Evolutionary conservation across 805 yeast species (phyloP).

Genomic region (Sugiyamaella mastotermitis): DNA sequence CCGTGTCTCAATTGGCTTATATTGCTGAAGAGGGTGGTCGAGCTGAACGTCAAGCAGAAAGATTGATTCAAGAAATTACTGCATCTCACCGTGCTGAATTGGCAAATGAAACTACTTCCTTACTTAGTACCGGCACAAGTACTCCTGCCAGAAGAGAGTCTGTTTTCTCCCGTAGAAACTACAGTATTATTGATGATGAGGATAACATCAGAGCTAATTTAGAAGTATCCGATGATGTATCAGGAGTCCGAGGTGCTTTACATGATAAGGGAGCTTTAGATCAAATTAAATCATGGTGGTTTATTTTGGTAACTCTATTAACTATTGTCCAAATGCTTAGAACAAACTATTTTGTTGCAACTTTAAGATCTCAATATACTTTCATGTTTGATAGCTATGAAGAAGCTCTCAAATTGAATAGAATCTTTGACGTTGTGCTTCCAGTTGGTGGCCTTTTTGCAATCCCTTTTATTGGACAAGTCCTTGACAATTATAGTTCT

Average conservation of each 20-base stretch:
- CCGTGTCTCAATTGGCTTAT: constrained; percentile 43
- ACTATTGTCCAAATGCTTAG: constrained; percentile 87
- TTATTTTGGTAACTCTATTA: constrained; percentile 66
- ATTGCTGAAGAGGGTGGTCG: constrained; percentile 1
- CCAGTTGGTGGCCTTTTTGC: constrained; percentile 86
- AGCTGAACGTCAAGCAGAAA: too few relatives aligned
- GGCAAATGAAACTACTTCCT: too few relatives aligned
- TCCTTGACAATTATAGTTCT: constrained; percentile 69
- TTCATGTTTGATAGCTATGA: too few relatives aligned
- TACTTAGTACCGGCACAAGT: too few relatives aligned
- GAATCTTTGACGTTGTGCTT: constrained; percentile 79
- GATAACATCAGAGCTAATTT: constrained; percentile 4
- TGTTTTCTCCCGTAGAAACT: too few relatives aligned
- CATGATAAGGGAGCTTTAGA: constrained; percentile 51
- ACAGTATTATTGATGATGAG: too few relatives aligned
- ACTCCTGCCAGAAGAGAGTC: too few relatives aligned
- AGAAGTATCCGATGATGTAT: constrained; percentile 20
- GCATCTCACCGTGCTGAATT: too few relatives aligned
- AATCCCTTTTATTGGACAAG: constrained; percentile 78
- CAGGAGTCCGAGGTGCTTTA: constrained; percentile 69
- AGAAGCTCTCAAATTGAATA: constrained; percentile 60
- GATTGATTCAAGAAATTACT: too few relatives aligned
- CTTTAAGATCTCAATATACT: constrained; percentile 68
- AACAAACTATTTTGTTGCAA: constrained; percentile 89
- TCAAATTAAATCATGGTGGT: constrained; percentile 62